Evolutionary conservation across 805 yeast species (phyloP).

Genomic region (Ascoidea rubescens): DNA sequence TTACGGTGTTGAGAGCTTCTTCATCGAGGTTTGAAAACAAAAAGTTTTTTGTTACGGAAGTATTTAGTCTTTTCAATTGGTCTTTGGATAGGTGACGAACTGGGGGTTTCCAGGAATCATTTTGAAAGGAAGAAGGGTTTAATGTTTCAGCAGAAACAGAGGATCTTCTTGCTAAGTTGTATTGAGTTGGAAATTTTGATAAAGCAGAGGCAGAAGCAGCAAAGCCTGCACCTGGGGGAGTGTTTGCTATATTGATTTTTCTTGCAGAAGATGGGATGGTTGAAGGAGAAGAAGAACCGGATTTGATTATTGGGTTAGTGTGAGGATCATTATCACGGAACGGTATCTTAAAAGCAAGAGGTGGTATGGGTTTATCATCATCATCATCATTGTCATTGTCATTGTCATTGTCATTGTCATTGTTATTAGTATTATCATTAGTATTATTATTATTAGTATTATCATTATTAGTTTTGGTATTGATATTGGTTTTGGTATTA

Average conservation of each 20-base stretch:
- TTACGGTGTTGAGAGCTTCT: conserved; percentile 61
- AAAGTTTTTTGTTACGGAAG: conserved; percentile 67
- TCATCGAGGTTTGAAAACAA: conserved; percentile 73
- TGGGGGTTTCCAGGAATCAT: conserved; percentile 64
- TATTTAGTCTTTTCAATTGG: conserved; percentile 55
- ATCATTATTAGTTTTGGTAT: too few species aligned
- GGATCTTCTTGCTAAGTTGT: conserved; percentile 74
- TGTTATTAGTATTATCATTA: too few species aligned
- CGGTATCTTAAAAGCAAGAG: conserved; percentile 34
- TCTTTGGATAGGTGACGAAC: conserved; percentile 45
- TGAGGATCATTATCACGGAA: conserved; percentile 55
- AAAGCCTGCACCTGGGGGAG: conserved; percentile 19
- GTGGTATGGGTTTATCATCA: too few species aligned
- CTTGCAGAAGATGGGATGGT: background rate
- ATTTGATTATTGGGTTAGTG: conserved; percentile 13
- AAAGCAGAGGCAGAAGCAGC: background rate
- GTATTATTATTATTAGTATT: too few species aligned
- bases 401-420: too few species aligned
- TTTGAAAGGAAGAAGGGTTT: conserved; percentile 55
- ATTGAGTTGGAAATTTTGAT: conserved; percentile 36
- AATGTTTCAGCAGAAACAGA: conserved; percentile 84
- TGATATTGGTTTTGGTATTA: too few species aligned
- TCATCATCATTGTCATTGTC: background rate
- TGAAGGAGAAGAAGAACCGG: conserved; percentile 8
- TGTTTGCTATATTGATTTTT: background rate